Base-by-base conservation (phyloP, 129 eudicot species). In the Pittosporum tobira region DNA sequence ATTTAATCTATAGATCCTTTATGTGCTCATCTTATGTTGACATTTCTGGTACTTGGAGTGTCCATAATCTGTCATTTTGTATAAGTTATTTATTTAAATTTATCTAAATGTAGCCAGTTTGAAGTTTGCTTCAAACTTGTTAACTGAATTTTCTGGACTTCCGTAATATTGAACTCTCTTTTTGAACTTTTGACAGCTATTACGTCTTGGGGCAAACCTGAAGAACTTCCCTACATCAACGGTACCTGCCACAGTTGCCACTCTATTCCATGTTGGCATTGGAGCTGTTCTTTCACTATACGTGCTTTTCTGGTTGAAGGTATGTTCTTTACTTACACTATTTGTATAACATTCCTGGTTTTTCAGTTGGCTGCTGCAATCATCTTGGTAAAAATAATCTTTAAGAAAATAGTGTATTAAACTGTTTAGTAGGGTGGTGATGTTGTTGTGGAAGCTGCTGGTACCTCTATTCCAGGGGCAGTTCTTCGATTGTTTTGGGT, bases 251-350 rank as follows among this genome's bases (percentile, higher is more conserved):
- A 46, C 76, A 54, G 81, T 83, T 72, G 88, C 99, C 63, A 59
- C 76, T 50, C 81, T 83, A 43, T 91, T 91, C 78, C 90, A 86
- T 16, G 61, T 74, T 51, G 94, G 90, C 68, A 83, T 91, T 56
- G 99, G 83, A 63, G 94, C 94, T n/a, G 94, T 91, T 53, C 83
- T 91, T 43, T 6, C 59, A 23, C 85, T 91, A 37, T 91, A 86
- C 20, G 72, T 55, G 15, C 63, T 87, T 27, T 91, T 91, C 81
- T 91, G 99, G 99, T 61, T 87, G 65, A 91, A 87, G 99, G 99
- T 91, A 25, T 31, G 77, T 48, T 42, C 56, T 8, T 64, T 27
- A 27, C 61, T 52, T 64, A 18, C 38, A 62, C 48, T 75, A n/a
- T 45, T 15, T 40, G 44, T 30, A 9, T 51, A 62, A 22, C 48